phyloP scores from a whole-genome alignment of 768 basidiomycete species.

The Asterophora parasitica region DNA sequence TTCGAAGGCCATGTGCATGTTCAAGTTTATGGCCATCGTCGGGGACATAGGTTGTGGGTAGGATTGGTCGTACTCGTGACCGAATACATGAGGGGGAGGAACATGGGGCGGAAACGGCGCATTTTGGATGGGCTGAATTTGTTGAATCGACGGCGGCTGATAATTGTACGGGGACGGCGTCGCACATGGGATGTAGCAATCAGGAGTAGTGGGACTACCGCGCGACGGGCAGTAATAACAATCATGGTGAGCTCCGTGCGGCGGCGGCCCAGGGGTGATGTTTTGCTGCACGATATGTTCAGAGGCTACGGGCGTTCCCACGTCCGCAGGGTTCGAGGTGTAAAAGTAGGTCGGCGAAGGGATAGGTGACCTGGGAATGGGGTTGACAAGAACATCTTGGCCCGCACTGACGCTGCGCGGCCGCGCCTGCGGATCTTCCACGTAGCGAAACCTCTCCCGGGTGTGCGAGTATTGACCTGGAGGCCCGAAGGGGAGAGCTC shows the following conservation, averaged over 20 bases:
- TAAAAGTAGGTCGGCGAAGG: slow-evolving; percentile 35
- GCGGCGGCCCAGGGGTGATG: slow-evolving; percentile 7
- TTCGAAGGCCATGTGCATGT: slow-evolving; percentile 23
- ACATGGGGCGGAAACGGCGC: not conserved
- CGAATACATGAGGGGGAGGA: slow-evolving; percentile 10
- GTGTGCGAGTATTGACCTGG: slow-evolving; percentile 33
- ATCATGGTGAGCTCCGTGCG: slow-evolving; percentile 15
- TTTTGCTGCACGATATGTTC: slow-evolving; percentile 1
- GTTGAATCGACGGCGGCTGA: slow-evolving; percentile 2
- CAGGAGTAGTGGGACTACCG: slow-evolving; percentile 5
- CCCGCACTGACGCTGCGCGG: slow-evolving; percentile 24
- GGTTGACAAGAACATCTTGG: slow-evolving; percentile 18
- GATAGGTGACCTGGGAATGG: slow-evolving; percentile 11
- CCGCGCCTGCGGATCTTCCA: slow-evolving; percentile 19
- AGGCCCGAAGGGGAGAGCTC: slow-evolving; percentile 18
- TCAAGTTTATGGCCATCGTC: slow-evolving; percentile 6
- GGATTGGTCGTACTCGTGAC: slow-evolving; percentile 16
- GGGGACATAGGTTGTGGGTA: slow-evolving; percentile 10
- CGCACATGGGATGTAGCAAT: slow-evolving; percentile 14
- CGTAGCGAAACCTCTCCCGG: slow-evolving; percentile 27
- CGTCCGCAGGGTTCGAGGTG: slow-evolving; percentile 22
- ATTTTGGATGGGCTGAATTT: slow-evolving; percentile 5
- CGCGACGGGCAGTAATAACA: slow-evolving; percentile 31
- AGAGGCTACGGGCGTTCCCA: slow-evolving; percentile 18
- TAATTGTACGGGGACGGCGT: slow-evolving; percentile 17